phyloP scores from a whole-genome alignment of 805 yeast species.

The Ogataea salicorniae region DNA sequence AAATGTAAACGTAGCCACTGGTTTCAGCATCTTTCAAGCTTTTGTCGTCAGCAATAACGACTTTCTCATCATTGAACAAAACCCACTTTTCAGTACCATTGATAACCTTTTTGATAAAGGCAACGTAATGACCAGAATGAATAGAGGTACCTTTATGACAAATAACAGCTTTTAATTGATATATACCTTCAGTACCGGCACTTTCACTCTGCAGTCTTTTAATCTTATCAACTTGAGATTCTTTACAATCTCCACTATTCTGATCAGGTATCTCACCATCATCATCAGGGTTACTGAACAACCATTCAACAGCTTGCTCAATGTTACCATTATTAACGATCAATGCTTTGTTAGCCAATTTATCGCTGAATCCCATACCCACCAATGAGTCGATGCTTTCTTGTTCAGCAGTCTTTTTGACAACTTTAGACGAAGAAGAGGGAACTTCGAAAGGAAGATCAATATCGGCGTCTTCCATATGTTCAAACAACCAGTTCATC shows the following conservation, averaged over 20 bases:
- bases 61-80: slow-evolving; percentile 85
- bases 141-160: slow-evolving; percentile 89
- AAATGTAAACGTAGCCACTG: slow-evolving; percentile 47
- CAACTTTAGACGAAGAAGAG: slow-evolving; percentile 1
- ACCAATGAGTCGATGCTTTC: slow-evolving; percentile 44
- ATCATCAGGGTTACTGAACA: slow-evolving; percentile 77
- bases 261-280: slow-evolving; percentile 47
- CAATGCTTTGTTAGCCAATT: slow-evolving; percentile 71
- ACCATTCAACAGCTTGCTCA: slow-evolving; percentile 86
- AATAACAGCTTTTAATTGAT: slow-evolving; percentile 56
- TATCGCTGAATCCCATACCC: slow-evolving; percentile 73
- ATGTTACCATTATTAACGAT: slow-evolving; percentile 51
- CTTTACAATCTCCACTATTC: slow-evolving; percentile 2
- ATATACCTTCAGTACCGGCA: slow-evolving; percentile 21
- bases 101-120: slow-evolving; percentile 49
- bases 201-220: slow-evolving; percentile 6
- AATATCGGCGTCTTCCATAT: slow-evolving; percentile 78
- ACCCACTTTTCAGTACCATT: slow-evolving; percentile 55
- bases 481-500: slow-evolving; percentile 85
- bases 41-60: slow-evolving; percentile 49
- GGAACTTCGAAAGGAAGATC: slow-evolving; percentile 54
- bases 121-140: slow-evolving; percentile 91
- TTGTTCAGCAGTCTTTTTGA: slow-evolving; percentile 23
- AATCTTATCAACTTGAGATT: slow-evolving; percentile 7
- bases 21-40: slow-evolving; percentile 39